These are phyloP conservation scores for Trichophyton verrucosum DNA, from an alignment of 2,329 filamentous ascomycete genomes.

Conservation along the genomic window DNA sequence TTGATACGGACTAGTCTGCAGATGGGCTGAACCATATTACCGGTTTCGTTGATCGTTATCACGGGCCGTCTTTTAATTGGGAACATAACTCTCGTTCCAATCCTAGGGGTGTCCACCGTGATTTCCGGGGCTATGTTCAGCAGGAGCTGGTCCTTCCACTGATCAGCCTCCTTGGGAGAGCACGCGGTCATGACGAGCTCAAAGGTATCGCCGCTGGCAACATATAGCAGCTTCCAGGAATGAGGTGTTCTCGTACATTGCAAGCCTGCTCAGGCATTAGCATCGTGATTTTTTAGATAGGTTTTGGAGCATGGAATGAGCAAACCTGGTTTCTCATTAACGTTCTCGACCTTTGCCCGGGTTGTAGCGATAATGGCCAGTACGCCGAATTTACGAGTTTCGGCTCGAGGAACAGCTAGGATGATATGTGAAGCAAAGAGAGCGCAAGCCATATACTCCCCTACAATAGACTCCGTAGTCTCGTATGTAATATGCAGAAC, in stretches of 20 bases:
- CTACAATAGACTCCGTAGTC: slow-evolving; percentile 52
- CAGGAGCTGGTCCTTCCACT: slow-evolving; percentile 62
- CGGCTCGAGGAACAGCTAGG: slow-evolving; percentile 54
- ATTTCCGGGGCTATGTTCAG: slow-evolving; percentile 40
- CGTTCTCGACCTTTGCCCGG: slow-evolving; percentile 27
- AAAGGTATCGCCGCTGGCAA: slow-evolving; percentile 61
- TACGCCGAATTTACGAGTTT: slow-evolving; percentile 57
- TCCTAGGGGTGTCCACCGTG: slow-evolving; percentile 13
- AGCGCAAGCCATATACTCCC: slow-evolving; percentile 72
- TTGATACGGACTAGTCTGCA: slow-evolving; percentile 12
- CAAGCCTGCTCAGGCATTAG: slow-evolving; percentile 45
- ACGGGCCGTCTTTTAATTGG: slow-evolving; percentile 36
- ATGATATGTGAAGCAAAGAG: slow-evolving; percentile 73
- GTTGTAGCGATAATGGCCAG: slow-evolving; percentile 51
- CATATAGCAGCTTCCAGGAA: slow-evolving; percentile 86
- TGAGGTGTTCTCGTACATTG: slow-evolving; percentile 77
- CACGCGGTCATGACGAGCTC: slow-evolving; percentile 83
- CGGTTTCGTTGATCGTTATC: slow-evolving; percentile 55
- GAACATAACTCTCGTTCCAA: slow-evolving; percentile 4
- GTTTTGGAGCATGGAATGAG: neutral
- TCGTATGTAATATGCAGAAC: slow-evolving; percentile 76
- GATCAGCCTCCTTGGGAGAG: slow-evolving; percentile 61
- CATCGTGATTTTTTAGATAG: neutral
- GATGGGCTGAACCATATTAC: slow-evolving; percentile 7
- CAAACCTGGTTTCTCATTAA: slow-evolving; percentile 24